These are phyloP conservation scores for Pythium monospermum DNA, from an alignment of 352 stramenopile species.

Conservation along the genomic window DNA sequence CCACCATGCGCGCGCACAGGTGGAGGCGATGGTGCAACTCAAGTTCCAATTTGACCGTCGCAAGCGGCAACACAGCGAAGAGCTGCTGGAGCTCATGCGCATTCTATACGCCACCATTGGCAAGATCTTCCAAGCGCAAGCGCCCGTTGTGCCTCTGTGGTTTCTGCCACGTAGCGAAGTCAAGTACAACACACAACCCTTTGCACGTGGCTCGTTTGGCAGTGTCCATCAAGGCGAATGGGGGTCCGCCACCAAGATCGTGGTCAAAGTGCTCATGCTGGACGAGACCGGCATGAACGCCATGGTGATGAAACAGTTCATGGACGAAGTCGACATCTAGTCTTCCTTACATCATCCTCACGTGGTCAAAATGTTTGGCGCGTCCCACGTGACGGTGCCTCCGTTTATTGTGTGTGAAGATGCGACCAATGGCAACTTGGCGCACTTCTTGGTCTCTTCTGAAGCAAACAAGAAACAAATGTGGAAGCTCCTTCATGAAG, in stretches of 20 bases:
- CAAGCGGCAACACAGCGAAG: too few species aligned
- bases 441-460: conserved; percentile 15
- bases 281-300: background rate
- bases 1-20: too few species aligned
- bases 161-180: too few species aligned
- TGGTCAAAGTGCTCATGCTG: conserved; percentile 5
- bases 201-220: background rate
- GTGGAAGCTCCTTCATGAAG: conserved; percentile 22
- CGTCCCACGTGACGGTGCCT: conserved; percentile 13
- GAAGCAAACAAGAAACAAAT: background rate
- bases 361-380: conserved; percentile 72
- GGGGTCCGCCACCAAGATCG: background rate
- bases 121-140: too few species aligned
- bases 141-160: too few species aligned
- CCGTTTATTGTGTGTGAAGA: conserved; percentile 28
- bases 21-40: too few species aligned
- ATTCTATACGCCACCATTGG: too few species aligned
- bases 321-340: conserved; percentile 43
- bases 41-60: too few species aligned
- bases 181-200: too few species aligned
- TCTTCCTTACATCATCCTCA: conserved; percentile 82
- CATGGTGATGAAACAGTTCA: background rate
- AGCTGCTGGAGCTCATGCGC: too few species aligned
- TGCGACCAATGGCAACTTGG: conserved; percentile 20
- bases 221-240: background rate